phyloP scores from a whole-genome alignment of 306 rosid genomes.

The Casuarina cunninghamiana region DNA sequence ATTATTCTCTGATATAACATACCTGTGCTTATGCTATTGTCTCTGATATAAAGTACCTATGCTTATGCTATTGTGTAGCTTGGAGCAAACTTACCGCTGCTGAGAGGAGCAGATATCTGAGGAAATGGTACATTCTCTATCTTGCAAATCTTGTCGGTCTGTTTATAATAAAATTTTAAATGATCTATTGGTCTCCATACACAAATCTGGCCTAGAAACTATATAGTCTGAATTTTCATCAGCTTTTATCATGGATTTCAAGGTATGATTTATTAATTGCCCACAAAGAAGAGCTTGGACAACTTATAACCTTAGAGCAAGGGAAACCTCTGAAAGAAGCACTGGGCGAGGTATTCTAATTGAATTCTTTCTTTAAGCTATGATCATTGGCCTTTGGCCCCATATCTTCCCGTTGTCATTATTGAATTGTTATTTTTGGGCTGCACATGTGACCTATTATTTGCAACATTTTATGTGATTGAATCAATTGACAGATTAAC shows the following conservation, averaged over 20 bases:
- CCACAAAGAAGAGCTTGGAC: slow-evolving; percentile 84
- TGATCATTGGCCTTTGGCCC: slow-evolving; percentile 3
- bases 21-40: too few species aligned
- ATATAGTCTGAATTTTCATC: slow-evolving; percentile 12
- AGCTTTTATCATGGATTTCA: slow-evolving; percentile 29
- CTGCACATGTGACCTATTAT: slow-evolving; percentile 16
- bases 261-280: slow-evolving; percentile 80
- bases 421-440: slow-evolving; percentile 17
- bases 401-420: slow-evolving; percentile 14
- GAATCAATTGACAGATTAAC: slow-evolving; percentile 45
- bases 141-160: slow-evolving; percentile 21
- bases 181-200: slow-evolving; percentile 8
- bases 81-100: slow-evolving; percentile 92
- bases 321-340: slow-evolving; percentile 96
- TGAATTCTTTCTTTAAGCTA: slow-evolving; percentile 25
- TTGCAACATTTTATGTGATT: slow-evolving; percentile 20
- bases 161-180: slow-evolving; percentile 15
- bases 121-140: slow-evolving; percentile 70
- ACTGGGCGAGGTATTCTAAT: slow-evolving; percentile 70
- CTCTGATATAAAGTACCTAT: neutral
- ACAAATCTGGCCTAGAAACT: slow-evolving; percentile 13
- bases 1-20: neutral
- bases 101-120: slow-evolving; percentile 76
- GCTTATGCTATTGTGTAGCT: slow-evolving; percentile 45
- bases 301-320: slow-evolving; percentile 95